Evolutionary conservation across 129 eudicot species (phyloP), one percentile per base, ranked within the genome.

Genomic region (Escallonia herrerae): DNA sequence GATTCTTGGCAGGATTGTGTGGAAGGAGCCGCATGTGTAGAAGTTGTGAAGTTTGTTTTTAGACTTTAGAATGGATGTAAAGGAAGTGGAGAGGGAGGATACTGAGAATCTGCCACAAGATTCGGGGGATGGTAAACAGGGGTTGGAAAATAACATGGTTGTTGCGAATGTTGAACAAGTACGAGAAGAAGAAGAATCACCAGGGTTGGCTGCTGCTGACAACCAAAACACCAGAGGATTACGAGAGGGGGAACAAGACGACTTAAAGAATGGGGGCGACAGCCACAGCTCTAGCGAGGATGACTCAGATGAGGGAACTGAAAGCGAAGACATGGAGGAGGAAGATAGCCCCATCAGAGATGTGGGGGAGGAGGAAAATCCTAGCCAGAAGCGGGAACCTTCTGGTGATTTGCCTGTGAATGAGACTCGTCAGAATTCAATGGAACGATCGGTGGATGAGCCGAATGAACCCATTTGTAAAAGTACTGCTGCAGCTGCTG

Each of bases 51-150:
- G 3, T 43, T 57, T 54, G 58, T 72, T 54, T 69, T 15, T 61
- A 63, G 81, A 54, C 11, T 45, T 56, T 61, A 50, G 54, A 46
- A 83, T 87, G 85, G 90, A 64, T 79, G 73, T 66, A 48, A 76
- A 50, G 58, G 85, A 83, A 38, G 76, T 78, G 54, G 85, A 84
- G 70, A 81, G 76, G 87, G 87, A 84, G 76, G 90, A 82, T 59
- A 51, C 82, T 7, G 78, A 65, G 53, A 77, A 80, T 68, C 40
- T 54, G 63, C 14, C 60, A 53, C 72, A 65, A 39, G 82, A 75
- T 46, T 66, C 47, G 10, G 72, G 46, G 38, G 74, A 53, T 68
- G 71, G 58, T 73, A 42, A 56, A 56, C 73, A 59, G 22, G 64
- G 55, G 49, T 15, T 64, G 3, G 72, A 68, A 45, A 60, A 40